A percentile compares a stretch with the other conserved stretches of the same genome.
Conservation (phyloP, 345 rosid genomes). For the Noccaea caerulescens region DNA sequence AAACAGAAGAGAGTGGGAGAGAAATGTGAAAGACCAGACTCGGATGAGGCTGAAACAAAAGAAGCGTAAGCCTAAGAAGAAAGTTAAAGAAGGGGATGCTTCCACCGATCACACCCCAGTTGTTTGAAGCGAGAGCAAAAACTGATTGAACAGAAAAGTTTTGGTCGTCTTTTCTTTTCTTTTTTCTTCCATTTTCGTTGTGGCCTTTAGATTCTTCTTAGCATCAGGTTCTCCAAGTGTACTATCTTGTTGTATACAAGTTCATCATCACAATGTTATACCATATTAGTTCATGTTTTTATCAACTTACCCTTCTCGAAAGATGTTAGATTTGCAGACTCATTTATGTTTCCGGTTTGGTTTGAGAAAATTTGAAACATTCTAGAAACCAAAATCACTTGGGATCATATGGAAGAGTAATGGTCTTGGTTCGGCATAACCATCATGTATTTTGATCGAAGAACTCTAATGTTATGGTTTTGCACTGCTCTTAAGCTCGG, state of each 20-base stretch:
- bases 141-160: constrained; percentile 27
- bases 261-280: constrained; percentile 7
- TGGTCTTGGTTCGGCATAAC: constrained; percentile 8
- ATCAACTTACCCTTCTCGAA: neutral
- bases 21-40: constrained; percentile 57
- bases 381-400: neutral
- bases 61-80: constrained; percentile 73
- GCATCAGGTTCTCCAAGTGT: constrained; percentile 28
- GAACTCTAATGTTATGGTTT: neutral
- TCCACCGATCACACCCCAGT: neutral
- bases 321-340: neutral
- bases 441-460: neutral
- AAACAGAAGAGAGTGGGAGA: constrained; percentile 80
- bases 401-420: neutral
- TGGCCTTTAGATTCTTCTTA: neutral
- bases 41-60: constrained; percentile 64
- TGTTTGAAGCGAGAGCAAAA: constrained; percentile 23
- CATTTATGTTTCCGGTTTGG: neutral
- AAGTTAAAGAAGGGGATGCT: constrained; percentile 40
- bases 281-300: constrained; percentile 18
- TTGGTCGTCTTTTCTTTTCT: neutral
- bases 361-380: neutral
- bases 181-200: constrained; percentile 8
- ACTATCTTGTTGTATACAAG: constrained; percentile 33
- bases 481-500: neutral